phyloP scores from a whole-genome alignment of 2,329 filamentous ascomycete genomes.

The Cladosporium sp. region DNA sequence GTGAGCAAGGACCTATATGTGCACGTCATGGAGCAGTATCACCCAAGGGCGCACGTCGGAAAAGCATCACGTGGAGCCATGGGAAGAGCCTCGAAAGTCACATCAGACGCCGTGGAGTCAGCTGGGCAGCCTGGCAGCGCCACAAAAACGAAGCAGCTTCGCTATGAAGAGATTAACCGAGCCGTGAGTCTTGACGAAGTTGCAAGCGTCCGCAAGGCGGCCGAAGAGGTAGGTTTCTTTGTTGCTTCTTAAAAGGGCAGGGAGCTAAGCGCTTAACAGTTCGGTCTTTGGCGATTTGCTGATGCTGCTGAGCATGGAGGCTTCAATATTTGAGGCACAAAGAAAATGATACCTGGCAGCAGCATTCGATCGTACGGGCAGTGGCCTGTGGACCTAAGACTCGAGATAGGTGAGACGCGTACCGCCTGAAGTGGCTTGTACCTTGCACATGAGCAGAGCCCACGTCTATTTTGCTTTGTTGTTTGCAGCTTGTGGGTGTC shows the following conservation, averaged over 20 bases:
- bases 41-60: conserved; percentile 74
- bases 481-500: background rate
- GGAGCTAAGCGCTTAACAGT: conserved; percentile 34
- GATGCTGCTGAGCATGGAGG: conserved; percentile 57
- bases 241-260: too few relatives aligned
- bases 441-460: too few relatives aligned
- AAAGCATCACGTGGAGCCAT: conserved; percentile 50
- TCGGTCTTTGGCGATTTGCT: conserved; percentile 74
- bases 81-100: background rate
- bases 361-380: too few relatives aligned
- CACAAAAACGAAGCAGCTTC: conserved; percentile 41
- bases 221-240: conserved; percentile 37
- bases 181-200: conserved; percentile 61
- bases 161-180: conserved; percentile 77
- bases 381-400: too few relatives aligned
- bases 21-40: conserved; percentile 87
- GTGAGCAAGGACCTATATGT: conserved; percentile 72
- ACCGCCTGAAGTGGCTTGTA: too few relatives aligned
- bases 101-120: background rate
- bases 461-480: background rate
- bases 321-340: conserved; percentile 37
- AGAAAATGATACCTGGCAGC: too few relatives aligned
- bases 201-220: conserved; percentile 60
- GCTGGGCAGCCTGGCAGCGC: background rate
- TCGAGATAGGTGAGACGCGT: too few relatives aligned